A percentile compares a stretch with the other conserved stretches of the same genome.
Evolutionary conservation across 352 stramenopile species (phyloP).

Genomic region (Globisporangium perplexum): DNA sequence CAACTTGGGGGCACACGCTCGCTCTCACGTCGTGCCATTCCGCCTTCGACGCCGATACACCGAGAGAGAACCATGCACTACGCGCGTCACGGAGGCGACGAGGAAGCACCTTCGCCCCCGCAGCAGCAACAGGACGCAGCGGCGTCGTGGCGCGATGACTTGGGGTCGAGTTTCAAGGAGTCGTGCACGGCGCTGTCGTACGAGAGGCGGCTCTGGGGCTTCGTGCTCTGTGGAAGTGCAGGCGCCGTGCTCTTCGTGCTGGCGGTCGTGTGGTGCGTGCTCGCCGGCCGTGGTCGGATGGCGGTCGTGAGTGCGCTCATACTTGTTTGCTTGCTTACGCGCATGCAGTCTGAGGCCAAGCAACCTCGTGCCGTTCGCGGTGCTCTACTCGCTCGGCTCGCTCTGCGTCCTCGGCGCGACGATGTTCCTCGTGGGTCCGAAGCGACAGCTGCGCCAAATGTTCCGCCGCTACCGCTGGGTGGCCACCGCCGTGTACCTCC

Average conservation of each 20-base stretch:
- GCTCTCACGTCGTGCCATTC: background rate
- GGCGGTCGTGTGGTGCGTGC: constrained; percentile 5
- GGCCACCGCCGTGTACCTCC: constrained; percentile 44
- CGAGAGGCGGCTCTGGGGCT: constrained; percentile 3
- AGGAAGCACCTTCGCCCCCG: constrained; percentile 1
- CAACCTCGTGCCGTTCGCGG: constrained; percentile 24
- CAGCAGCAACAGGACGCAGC: background rate
- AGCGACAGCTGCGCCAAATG: constrained; percentile 57
- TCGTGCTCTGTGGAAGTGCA: background rate
- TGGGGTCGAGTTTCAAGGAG: constrained; percentile 8
- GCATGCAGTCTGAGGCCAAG: constrained; percentile 9
- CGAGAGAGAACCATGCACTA: constrained; percentile 8
- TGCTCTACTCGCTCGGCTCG: constrained; percentile 49
- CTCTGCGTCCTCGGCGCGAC: constrained; percentile 30
- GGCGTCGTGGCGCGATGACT: constrained; percentile 6
- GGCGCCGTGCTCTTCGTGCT: constrained; percentile 8
- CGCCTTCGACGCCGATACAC: background rate
- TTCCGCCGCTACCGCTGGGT: constrained; percentile 37
- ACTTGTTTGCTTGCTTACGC: background rate
- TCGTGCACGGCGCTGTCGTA: constrained; percentile 8
- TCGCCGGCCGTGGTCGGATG: background rate
- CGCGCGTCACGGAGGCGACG: constrained; percentile 6
- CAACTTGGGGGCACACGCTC: too few species aligned
- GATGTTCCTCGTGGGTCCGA: constrained; percentile 35
- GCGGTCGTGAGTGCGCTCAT: too few species aligned